phyloP scores from a whole-genome alignment of 768 basidiomycete species.

The Auriculariales sp. region DNA sequence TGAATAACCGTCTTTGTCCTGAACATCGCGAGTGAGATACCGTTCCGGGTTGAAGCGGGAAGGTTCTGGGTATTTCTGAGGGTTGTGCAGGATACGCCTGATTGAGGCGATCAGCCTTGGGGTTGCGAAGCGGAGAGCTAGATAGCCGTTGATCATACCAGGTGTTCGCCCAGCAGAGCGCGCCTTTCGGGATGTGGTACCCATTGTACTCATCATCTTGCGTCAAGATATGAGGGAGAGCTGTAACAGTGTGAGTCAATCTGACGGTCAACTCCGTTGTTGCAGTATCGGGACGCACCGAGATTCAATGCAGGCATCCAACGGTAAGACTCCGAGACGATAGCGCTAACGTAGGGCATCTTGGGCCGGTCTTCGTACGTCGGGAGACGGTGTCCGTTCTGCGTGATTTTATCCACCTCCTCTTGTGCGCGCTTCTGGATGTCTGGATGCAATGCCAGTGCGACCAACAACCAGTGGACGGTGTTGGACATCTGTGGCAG shows the following conservation, averaged over 20 bases:
- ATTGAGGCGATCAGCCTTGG: background rate
- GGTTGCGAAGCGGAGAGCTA: too few relatives aligned
- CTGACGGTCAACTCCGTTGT: background rate
- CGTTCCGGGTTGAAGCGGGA: constrained; percentile 13
- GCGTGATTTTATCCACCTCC: constrained; percentile 2
- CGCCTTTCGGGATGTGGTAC: constrained; percentile 14
- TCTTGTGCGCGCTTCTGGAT: constrained; percentile 3
- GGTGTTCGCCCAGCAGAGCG: constrained; percentile 17
- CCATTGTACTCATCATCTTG: constrained; percentile 17
- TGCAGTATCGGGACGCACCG: background rate
- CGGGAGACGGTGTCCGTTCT: background rate
- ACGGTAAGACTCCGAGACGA: constrained; percentile 24
- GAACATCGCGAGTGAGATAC: too few relatives aligned
- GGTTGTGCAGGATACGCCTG: background rate
- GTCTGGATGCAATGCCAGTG: constrained; percentile 1
- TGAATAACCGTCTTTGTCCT: too few relatives aligned
- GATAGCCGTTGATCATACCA: constrained; percentile 14
- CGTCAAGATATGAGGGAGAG: constrained; percentile 13
- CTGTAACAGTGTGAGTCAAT: background rate
- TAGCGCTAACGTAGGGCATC: constrained; percentile 27
- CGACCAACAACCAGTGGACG: background rate
- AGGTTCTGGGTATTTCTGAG: constrained; percentile 11
- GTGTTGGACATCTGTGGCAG: too few relatives aligned
- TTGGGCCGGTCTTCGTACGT: constrained; percentile 21
- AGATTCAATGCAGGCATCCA: background rate